These are phyloP conservation scores for Dalbergia cultrata DNA, from an alignment of 306 rosid genomes.

Conservation along the genomic window DNA sequence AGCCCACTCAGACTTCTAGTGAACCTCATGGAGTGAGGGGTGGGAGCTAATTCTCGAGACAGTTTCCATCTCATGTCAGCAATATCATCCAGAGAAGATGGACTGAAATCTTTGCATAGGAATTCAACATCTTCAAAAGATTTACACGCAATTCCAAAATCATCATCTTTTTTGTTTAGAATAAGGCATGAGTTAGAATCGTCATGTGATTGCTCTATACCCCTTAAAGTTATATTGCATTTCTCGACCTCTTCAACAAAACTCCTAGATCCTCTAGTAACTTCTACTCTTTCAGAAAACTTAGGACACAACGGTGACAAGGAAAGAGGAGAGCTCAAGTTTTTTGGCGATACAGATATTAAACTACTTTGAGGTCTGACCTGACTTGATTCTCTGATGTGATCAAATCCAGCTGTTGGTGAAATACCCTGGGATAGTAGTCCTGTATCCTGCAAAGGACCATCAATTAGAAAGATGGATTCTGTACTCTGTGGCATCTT, in stretches of 20 bases:
- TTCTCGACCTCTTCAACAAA: slow-evolving; percentile 53
- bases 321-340: slow-evolving; percentile 64
- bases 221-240: slow-evolving; percentile 50
- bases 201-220: slow-evolving; percentile 53
- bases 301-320: slow-evolving; percentile 95
- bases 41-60: slow-evolving; percentile 61
- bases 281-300: slow-evolving; percentile 73
- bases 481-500: slow-evolving; percentile 33
- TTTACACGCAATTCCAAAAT: slow-evolving; percentile 55
- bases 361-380: slow-evolving; percentile 51
- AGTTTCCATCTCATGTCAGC: slow-evolving; percentile 53
- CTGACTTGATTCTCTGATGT: slow-evolving; percentile 53
- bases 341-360: slow-evolving; percentile 55
- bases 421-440: slow-evolving; percentile 47
- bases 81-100: slow-evolving; percentile 73
- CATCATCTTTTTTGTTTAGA: slow-evolving; percentile 57
- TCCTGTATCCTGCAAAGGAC: slow-evolving; percentile 64
- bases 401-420: slow-evolving; percentile 54
- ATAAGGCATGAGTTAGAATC: slow-evolving; percentile 52
- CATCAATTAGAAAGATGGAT: slow-evolving; percentile 57
- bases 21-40: slow-evolving; percentile 61
- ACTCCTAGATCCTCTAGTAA: slow-evolving; percentile 54
- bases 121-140: slow-evolving; percentile 70
- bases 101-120: slow-evolving; percentile 63
- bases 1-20: slow-evolving; percentile 87